Percentiles rank a stretch among this genome's conserved stretches.
phyloP scores from a whole-genome alignment of 768 basidiomycete genomes.

The Myochromella boudieri region DNA sequence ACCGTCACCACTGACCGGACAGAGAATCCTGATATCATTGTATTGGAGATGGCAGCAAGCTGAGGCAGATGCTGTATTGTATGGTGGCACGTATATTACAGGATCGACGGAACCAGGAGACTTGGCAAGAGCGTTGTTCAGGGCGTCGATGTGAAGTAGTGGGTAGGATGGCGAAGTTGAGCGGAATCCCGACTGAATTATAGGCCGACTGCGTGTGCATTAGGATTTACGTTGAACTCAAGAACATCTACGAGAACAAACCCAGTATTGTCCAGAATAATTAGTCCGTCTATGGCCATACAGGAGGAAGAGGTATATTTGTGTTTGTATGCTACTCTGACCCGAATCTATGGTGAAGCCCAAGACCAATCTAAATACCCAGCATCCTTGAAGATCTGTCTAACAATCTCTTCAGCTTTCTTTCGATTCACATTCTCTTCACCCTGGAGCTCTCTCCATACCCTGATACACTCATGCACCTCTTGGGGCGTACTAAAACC shows the following conservation, averaged over 20 bases:
- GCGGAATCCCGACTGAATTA: conserved; percentile 90
- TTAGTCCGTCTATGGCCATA: conserved; percentile 83
- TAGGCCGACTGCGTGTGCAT: conserved; percentile 52
- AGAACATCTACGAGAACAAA: conserved; percentile 34
- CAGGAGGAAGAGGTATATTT: conserved; percentile 8
- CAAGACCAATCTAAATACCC: conserved; percentile 71
- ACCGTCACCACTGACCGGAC: conserved; percentile 86
- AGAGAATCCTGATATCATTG: conserved; percentile 75
- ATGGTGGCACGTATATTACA: conserved; percentile 63
- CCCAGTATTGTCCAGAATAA: conserved; percentile 76
- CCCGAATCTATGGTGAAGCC: conserved; percentile 48
- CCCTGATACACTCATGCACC: conserved; percentile 70
- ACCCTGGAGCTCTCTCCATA: conserved; percentile 63
- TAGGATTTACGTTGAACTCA: conserved; percentile 10
- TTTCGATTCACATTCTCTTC: conserved; percentile 34
- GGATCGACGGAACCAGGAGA: conserved; percentile 63
- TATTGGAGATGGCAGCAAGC: conserved; percentile 83
- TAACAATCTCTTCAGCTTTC: conserved; percentile 44
- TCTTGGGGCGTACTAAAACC: conserved; percentile 72
- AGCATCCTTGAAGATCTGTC: conserved; percentile 43
- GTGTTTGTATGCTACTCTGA: conserved; percentile 7
- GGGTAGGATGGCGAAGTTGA: conserved; percentile 77
- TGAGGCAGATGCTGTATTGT: conserved; percentile 50
- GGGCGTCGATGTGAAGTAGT: conserved; percentile 81
- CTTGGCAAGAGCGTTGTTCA: conserved; percentile 70